Evolutionary conservation across 768 basidiomycete genomes (phyloP).

Genomic region (Leucocoprinus sp.): DNA sequence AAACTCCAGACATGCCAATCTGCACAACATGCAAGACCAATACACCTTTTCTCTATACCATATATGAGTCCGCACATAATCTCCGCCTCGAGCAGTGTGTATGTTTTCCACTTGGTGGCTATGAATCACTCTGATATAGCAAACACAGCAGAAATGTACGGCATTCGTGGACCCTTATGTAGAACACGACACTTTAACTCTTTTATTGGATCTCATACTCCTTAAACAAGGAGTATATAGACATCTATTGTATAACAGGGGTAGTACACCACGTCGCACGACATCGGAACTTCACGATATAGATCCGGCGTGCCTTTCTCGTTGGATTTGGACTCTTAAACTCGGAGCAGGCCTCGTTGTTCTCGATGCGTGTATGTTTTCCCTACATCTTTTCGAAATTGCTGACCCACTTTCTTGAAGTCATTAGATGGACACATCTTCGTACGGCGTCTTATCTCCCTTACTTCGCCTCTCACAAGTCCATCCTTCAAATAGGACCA

Average conservation of each 20-base stretch:
- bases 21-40: conserved; percentile 68
- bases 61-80: conserved; percentile 73
- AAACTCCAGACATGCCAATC: conserved; percentile 50
- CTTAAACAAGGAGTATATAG: conserved; percentile 77
- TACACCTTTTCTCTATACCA: conserved; percentile 67
- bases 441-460: conserved; percentile 28
- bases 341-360: conserved; percentile 52
- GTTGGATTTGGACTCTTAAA: conserved; percentile 51
- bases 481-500: conserved; percentile 26
- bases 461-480: background rate
- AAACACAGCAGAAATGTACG: conserved; percentile 43
- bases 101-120: conserved; percentile 21
- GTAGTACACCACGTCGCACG: conserved; percentile 49
- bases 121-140: background rate
- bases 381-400: conserved; percentile 8
- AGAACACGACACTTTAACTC: conserved; percentile 68
- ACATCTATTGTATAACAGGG: conserved; percentile 77
- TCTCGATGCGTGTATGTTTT: conserved; percentile 63
- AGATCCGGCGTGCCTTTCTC: background rate
- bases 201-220: conserved; percentile 74
- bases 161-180: conserved; percentile 82
- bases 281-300: conserved; percentile 1
- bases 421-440: conserved; percentile 73
- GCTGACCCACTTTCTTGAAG: conserved; percentile 25
- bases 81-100: conserved; percentile 82